These are phyloP conservation scores for Neopestalotiopsis sp. DNA, from an alignment of 2,329 filamentous ascomycete genomes.

Conservation along the genomic window DNA sequence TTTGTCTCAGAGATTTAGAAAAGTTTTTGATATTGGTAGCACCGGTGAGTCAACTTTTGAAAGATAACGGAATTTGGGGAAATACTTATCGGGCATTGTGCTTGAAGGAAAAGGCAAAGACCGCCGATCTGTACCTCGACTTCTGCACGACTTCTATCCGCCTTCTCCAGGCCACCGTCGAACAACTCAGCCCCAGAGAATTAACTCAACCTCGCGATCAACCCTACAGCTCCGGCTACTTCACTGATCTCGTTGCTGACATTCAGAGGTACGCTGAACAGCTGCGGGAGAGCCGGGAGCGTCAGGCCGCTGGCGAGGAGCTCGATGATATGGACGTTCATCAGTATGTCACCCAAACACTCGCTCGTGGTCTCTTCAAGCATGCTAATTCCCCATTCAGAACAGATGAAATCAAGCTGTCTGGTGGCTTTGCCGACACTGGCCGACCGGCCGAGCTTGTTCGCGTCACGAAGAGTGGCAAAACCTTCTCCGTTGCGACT, in stretches of 20 bases:
- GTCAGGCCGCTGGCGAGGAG: conserved; percentile 56
- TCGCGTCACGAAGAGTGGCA: conserved; percentile 79
- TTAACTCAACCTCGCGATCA: conserved; percentile 84
- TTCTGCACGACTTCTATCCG: conserved; percentile 92
- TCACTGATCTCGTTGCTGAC: conserved; percentile 94
- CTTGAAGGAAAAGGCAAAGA: conserved; percentile 79
- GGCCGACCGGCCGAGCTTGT: conserved; percentile 86
- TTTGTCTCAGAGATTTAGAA: conserved; percentile 90
- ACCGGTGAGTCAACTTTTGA: conserved; percentile 78
- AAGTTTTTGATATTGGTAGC: conserved; percentile 91
- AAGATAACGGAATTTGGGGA: conserved; percentile 63
- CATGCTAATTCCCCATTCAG: conserved; percentile 38
- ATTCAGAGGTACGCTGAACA: conserved; percentile 88
- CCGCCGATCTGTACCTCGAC: conserved; percentile 74
- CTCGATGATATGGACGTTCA: conserved; percentile 64
- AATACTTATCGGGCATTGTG: conserved; percentile 73
- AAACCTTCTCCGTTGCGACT: conserved; percentile 78
- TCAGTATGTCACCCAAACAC: conserved; percentile 50
- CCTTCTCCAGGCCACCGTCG: conserved; percentile 88
- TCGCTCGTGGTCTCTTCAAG: background rate
- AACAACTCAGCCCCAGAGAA: conserved; percentile 84
- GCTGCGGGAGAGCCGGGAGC: conserved; percentile 76
- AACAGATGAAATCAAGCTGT: conserved; percentile 76
- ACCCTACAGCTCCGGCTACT: conserved; percentile 95
- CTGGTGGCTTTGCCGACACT: conserved; percentile 81